Evolutionary conservation across 208 protist species (phyloP).

Genomic region (Leishmania amazonensis): DNA sequence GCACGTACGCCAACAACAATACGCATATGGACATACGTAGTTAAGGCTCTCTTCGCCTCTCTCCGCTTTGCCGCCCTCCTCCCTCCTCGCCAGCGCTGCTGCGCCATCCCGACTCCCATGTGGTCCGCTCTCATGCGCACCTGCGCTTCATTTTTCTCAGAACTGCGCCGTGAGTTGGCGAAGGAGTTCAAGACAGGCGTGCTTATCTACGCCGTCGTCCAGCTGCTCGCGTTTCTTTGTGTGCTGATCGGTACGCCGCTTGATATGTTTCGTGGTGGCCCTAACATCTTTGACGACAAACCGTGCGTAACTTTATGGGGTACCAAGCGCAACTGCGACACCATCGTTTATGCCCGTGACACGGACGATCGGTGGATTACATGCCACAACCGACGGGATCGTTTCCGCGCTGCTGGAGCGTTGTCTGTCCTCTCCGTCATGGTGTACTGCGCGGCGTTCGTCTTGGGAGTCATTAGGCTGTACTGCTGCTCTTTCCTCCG

Average conservation of each 20-base stretch:
- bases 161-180: background rate
- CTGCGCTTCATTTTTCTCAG: background rate
- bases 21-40: background rate
- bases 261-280: conserved; percentile 47
- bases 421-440: conserved; percentile 44
- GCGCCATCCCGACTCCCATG: background rate
- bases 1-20: background rate
- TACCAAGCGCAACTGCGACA: conserved; percentile 45
- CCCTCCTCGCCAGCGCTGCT: background rate
- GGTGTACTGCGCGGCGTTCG: conserved; percentile 11
- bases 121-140: background rate
- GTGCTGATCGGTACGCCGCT: conserved; percentile 54
- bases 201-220: conserved; percentile 37
- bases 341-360: conserved; percentile 3
- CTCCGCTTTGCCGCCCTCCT: background rate
- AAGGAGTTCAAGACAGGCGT: background rate
- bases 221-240: conserved; percentile 45
- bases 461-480: conserved; percentile 34
- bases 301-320: conserved; percentile 61
- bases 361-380: conserved; percentile 16
- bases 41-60: background rate
- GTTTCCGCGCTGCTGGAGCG: conserved; percentile 45
- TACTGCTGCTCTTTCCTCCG: conserved; percentile 24
- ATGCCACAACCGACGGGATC: conserved; percentile 25
- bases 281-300: background rate